A percentile compares a stretch with the other conserved stretches of the same genome.
phyloP scores from a whole-genome alignment of 805 yeast genomes.

The Candida boleticola region DNA sequence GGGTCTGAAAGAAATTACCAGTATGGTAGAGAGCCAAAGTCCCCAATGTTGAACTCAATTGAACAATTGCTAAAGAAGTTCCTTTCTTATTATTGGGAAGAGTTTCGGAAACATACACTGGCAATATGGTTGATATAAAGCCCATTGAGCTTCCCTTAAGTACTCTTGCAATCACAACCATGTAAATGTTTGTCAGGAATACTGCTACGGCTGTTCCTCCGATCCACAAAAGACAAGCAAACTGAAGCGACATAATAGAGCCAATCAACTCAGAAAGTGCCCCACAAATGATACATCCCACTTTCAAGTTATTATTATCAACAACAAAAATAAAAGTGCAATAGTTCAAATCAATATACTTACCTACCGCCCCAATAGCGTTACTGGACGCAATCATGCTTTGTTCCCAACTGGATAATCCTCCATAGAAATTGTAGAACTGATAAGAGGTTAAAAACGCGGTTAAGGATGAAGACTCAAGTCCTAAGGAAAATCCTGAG shows the following conservation, averaged over 20 bases:
- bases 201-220: slow-evolving; percentile 23
- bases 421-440: slow-evolving; percentile 20
- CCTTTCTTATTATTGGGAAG: slow-evolving; percentile 22
- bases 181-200: slow-evolving; percentile 22
- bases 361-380: slow-evolving; percentile 37
- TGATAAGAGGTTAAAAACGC: slow-evolving; percentile 19
- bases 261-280: slow-evolving; percentile 28
- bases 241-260: slow-evolving; percentile 20
- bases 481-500: slow-evolving; percentile 26
- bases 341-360: slow-evolving; percentile 13
- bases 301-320: slow-evolving; percentile 16
- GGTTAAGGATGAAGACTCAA: slow-evolving; percentile 25
- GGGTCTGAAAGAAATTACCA: slow-evolving; percentile 13
- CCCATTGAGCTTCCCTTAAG: slow-evolving; percentile 34
- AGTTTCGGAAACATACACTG: slow-evolving; percentile 31
- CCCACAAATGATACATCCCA: slow-evolving; percentile 32
- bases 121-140: slow-evolving; percentile 25
- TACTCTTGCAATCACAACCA: slow-evolving; percentile 26
- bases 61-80: slow-evolving; percentile 21
- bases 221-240: slow-evolving; percentile 25
- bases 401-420: slow-evolving; percentile 19
- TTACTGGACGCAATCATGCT: slow-evolving; percentile 24
- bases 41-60: slow-evolving; percentile 18
- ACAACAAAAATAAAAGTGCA: not conserved
- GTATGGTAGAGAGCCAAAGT: slow-evolving; percentile 15